phyloP scores from a whole-genome alignment of 2,329 filamentous ascomycete species.

The Eutypella sp. region DNA sequence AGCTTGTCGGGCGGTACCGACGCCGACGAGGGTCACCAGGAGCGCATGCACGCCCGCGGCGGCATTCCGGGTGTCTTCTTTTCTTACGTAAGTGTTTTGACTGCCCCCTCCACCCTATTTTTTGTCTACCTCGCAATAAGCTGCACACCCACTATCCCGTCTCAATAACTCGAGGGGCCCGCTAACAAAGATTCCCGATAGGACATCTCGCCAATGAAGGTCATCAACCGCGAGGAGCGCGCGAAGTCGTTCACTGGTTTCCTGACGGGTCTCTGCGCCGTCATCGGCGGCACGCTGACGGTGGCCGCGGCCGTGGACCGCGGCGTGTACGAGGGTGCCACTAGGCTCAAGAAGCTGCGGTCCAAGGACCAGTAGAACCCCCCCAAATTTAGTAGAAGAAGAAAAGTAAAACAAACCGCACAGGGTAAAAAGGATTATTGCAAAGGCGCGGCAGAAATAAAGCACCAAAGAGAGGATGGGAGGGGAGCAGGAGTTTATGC shows the following conservation, averaged over 20 bases:
- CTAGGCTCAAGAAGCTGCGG: slow-evolving; percentile 81
- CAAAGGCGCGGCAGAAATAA: no score
- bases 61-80: slow-evolving; percentile 98
- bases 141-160: background rate
- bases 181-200: slow-evolving; percentile 32
- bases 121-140: background rate
- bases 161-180: background rate
- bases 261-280: slow-evolving; percentile 87
- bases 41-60: slow-evolving; percentile 81
- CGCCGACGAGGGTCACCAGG: slow-evolving; percentile 81
- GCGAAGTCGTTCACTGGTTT: slow-evolving; percentile 89
- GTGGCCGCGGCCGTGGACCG: slow-evolving; percentile 92
- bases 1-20: slow-evolving; percentile 81
- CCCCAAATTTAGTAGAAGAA: background rate
- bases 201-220: slow-evolving; percentile 99
- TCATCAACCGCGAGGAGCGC: slow-evolving; percentile 90
- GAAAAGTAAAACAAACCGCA: no score
- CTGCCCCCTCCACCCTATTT: no score
- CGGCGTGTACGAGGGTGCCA: slow-evolving; percentile 81
- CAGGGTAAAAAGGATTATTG: no score
- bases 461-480: no score
- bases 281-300: slow-evolving; percentile 90
- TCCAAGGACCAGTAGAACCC: slow-evolving; percentile 52
- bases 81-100: slow-evolving; percentile 78
- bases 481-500: no score